Evolutionary conservation across 116 monocot species (phyloP).

Genomic region (Phalaenopsis hybrid): DNA sequence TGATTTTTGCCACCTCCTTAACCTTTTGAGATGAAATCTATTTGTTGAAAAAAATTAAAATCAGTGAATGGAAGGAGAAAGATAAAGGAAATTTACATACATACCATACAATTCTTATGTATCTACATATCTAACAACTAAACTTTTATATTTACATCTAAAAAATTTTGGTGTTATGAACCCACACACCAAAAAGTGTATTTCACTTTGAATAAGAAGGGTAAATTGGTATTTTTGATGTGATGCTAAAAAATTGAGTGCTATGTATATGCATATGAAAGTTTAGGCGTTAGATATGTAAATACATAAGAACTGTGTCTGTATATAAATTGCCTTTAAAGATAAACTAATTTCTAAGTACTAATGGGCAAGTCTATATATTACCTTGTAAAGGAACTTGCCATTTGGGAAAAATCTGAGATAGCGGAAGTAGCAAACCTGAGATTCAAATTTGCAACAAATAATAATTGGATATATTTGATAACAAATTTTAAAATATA

Average conservation of each 20-base stretch:
- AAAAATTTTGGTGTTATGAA: neutral
- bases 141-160: neutral
- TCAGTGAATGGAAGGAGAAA: neutral
- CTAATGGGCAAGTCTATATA: neutral
- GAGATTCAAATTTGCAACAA: conserved; percentile 4
- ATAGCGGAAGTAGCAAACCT: conserved; percentile 93
- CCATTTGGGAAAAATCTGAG: conserved; percentile 79
- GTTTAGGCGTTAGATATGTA: no score
- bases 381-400: conserved; percentile 88
- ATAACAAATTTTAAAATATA: neutral
- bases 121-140: no score
- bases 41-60: neutral
- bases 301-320: no score
- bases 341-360: neutral
- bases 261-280: no score
- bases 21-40: conserved; percentile 85
- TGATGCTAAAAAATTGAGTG: no score
- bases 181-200: no score
- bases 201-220: no score
- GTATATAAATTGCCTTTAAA: neutral
- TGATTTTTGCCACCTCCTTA: conserved; percentile 74
- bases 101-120: no score
- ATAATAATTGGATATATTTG: neutral
- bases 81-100: no score
- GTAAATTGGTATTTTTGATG: no score